phyloP scores from a whole-genome alignment of 129 eudicot genomes.

The Scalesia atractyloides region DNA sequence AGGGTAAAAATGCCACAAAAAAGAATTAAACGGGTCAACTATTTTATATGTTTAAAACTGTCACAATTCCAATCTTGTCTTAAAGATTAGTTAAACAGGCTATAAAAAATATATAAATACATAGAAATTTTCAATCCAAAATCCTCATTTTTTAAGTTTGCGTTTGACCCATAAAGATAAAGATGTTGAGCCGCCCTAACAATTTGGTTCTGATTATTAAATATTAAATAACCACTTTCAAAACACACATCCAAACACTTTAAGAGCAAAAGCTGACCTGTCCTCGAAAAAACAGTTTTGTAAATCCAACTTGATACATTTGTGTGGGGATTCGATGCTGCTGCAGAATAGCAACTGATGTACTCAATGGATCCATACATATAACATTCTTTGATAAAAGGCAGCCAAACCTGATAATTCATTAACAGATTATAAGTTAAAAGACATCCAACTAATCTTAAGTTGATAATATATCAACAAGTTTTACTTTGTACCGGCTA shows the following conservation, averaged over 20 bases:
- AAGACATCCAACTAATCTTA: conserved; percentile 1
- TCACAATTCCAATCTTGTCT: background rate
- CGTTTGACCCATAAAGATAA: background rate
- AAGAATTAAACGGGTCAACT: background rate
- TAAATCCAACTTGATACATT: conserved; percentile 88
- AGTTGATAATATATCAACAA: background rate
- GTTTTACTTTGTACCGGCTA: conserved; percentile 48
- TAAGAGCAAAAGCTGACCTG: conserved; percentile 52
- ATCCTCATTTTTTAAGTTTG: background rate
- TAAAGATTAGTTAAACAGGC: background rate
- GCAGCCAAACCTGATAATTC: conserved; percentile 72
- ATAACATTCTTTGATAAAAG: conserved; percentile 55
- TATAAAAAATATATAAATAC: background rate
- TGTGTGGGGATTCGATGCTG: conserved; percentile 70
- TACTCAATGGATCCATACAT: conserved; percentile 75
- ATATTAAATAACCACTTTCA: background rate
- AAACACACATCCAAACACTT: background rate
- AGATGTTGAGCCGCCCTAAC: no score
- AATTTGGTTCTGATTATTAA: background rate
- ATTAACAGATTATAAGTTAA: background rate
- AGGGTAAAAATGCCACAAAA: background rate
- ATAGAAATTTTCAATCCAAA: background rate
- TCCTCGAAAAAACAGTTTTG: conserved; percentile 80
- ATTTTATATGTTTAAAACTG: background rate
- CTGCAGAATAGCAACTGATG: conserved; percentile 72